These are phyloP conservation scores for Teunomyces tritomae DNA, from an alignment of 805 yeast species.

Conservation along the genomic window DNA sequence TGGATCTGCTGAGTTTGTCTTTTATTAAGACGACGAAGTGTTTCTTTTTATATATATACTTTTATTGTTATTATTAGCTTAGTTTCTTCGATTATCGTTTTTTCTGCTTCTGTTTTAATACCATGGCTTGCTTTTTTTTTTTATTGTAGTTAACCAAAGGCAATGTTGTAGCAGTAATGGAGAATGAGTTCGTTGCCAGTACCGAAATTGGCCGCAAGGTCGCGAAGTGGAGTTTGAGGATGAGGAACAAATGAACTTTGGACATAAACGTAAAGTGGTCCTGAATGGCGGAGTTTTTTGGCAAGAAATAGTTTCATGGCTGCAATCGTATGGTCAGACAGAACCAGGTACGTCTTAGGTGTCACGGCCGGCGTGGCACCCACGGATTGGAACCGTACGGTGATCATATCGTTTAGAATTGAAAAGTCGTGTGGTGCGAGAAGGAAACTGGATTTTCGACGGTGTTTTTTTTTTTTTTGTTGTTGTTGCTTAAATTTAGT, in stretches of 20 bases:
- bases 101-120: constrained; percentile 6
- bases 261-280: constrained; percentile 29
- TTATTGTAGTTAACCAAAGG: constrained; percentile 30
- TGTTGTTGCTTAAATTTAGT: too few relatives aligned
- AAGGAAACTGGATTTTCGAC: not conserved
- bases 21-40: constrained; percentile 30
- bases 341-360: constrained; percentile 51
- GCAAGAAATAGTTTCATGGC: constrained; percentile 46
- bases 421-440: not conserved
- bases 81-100: not conserved
- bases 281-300: constrained; percentile 27
- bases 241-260: constrained; percentile 42
- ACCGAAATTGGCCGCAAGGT: constrained; percentile 27
- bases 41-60: not conserved
- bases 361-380: constrained; percentile 53
- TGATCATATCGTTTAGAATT: not conserved
- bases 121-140: not conserved
- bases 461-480: too few relatives aligned
- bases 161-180: constrained; percentile 38
- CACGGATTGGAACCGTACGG: constrained; percentile 55
- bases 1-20: constrained; percentile 62
- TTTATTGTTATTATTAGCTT: not conserved
- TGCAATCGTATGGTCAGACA: constrained; percentile 45
- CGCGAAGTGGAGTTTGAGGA: constrained; percentile 38
- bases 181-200: constrained; percentile 35